Percentiles rank a stretch among this genome's conserved stretches.
phyloP scores from a whole-genome alignment of 306 rosid species.

The Prunus salicina region DNA sequence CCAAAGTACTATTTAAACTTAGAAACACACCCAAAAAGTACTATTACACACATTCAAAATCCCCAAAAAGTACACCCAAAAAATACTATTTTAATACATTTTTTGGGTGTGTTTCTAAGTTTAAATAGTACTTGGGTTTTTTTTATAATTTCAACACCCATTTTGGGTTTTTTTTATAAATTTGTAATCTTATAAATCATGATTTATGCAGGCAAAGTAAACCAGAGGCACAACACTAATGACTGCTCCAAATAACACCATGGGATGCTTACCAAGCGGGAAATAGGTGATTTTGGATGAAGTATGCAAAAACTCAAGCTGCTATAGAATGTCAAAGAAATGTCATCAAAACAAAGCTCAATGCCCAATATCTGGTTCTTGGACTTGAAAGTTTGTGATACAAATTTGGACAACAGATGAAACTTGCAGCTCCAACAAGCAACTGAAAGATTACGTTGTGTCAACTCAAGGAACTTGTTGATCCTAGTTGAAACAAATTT shows the following conservation, averaged over 20 bases:
- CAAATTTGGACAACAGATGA: neutral
- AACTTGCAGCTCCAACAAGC: conserved; percentile 12
- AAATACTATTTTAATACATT: no score
- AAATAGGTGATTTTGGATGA: conserved; percentile 4
- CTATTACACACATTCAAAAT: no score
- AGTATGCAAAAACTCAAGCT: neutral
- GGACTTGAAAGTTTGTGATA: neutral
- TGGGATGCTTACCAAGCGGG: conserved; percentile 10
- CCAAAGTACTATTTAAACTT: no score
- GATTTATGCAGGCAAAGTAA: conserved; percentile 69
- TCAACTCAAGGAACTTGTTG: conserved; percentile 10
- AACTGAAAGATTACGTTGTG: conserved; percentile 14
- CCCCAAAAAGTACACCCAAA: no score
- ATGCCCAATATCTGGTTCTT: neutral
- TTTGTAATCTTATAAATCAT: neutral
- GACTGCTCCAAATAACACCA: conserved; percentile 44
- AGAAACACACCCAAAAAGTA: no score
- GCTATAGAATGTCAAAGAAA: no score
- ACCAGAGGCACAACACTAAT: conserved; percentile 44
- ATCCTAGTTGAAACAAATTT: neutral
- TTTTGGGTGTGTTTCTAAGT: no score
- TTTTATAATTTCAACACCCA: no score
- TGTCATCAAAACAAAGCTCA: neutral
- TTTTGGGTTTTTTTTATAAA: no score
- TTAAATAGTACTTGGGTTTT: no score